Evolutionary conservation across 805 yeast genomes (phyloP).

Genomic region (Saccharomycopsis javanensis): DNA sequence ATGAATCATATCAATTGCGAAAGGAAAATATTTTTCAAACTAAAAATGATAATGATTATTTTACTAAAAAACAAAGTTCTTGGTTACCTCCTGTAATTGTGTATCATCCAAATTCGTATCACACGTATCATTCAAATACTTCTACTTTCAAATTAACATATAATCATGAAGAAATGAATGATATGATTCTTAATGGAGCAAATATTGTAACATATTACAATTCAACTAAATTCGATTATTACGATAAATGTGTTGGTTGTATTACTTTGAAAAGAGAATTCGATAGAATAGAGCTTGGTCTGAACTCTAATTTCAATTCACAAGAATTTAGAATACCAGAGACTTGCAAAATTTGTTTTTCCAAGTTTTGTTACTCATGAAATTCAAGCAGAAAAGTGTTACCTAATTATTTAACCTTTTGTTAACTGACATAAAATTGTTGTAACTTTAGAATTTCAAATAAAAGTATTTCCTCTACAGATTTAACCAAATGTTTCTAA

Average conservation of each 20-base stretch:
- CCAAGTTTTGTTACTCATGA: conserved; percentile 33
- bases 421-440: no score
- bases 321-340: conserved; percentile 24
- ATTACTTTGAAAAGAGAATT: conserved; percentile 43
- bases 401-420: no score
- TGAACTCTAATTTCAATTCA: conserved; percentile 15
- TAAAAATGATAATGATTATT: neutral
- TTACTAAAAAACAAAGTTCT: neutral
- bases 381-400: no score
- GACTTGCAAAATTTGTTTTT: conserved; percentile 31
- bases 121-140: conserved; percentile 54
- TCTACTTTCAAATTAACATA: conserved; percentile 63
- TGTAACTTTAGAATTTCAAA: no score
- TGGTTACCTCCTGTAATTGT: conserved; percentile 69
- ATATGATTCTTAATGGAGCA: conserved; percentile 64
- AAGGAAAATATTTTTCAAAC: neutral
- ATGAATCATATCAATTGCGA: conserved; percentile 9
- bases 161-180: conserved; percentile 41
- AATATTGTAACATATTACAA: conserved; percentile 45
- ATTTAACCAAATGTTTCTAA: no score
- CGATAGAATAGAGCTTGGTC: conserved; percentile 29
- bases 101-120: conserved; percentile 64
- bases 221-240: conserved; percentile 29
- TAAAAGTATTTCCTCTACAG: no score
- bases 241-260: conserved; percentile 45